Evolutionary conservation across 495 filamentous ascomycete species (phyloP), one percentile per base, ranked within the genome.

Genomic region (Daldinia loculata): DNA sequence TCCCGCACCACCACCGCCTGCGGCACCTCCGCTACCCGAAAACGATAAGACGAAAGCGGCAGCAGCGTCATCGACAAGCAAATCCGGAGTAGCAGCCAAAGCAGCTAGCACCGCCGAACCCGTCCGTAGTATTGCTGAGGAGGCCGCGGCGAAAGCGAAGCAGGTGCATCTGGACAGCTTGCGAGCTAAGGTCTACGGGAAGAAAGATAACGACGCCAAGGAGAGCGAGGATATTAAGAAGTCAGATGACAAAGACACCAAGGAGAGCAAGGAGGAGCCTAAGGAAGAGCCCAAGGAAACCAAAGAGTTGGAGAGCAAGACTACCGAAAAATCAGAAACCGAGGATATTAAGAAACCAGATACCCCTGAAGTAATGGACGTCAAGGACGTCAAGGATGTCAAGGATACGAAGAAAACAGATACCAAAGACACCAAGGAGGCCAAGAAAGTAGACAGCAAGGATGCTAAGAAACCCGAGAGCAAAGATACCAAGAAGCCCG

Each of bases 81-180:
- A 68, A 48, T 32, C 57, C 17, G 43, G 43, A 22, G 17, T 22
- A 9, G 43, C 8, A 63, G 64, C 52, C 66, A 74, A 61, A 58
- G 69, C 50, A 56, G 26, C 71, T 57, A 53, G 38, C 64, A 29
- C 71, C 30, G 72, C 67, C 24, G 39, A 74, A 45, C 87, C 90
- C 4, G 80, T 92, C 63, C 83, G 84, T 57, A 89, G 88, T 79
- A 86, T 90, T 12, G 89, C 90, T 66, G 83, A 88, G 63, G 90
- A 93, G 73, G 92, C 91, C 14, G 91, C 91, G 0, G 80, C 86
- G 64, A 92, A 89, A 76, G 86, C 84, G 6, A 85, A 87, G 74
- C 78, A 87, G 63, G 74, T 81, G 32, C 79, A 78, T n/a, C 76
- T 84, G 41, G 77, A 84, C 4, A 71, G 67, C 57, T 70, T 83